Evolutionary conservation across 441 rosid genomes (phyloP), one percentile per base, ranked within the genome.

Genomic region (Jatropha podagrica): DNA sequence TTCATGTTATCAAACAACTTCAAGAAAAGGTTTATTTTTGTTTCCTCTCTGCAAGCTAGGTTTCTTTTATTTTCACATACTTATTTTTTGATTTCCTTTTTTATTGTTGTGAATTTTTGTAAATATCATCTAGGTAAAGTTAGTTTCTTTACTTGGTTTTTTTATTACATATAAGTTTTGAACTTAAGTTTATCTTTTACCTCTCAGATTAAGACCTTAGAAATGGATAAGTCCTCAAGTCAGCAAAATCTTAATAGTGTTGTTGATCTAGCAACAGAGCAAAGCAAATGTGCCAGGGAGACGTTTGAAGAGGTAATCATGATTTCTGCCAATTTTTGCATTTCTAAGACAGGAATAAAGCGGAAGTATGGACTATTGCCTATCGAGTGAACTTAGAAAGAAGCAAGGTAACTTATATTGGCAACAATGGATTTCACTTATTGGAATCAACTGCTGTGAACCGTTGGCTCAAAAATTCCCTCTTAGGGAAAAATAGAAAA

Each of bases 1-100:
- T 86, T 80, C 81, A 81, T 84, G 90, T 91, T 74, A 89, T 91
- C 84, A 90, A 89, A 84, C 94, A 89, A 84, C 98, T 95, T 65
- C 91, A 93, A 80, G 97, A 92, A 86, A 92, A 93, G 98, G 99
- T 93, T 69, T 66, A 32, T 78, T 73, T 83, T 73, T 41, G 69
- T 62, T 64, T 60, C 52, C 73, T 75, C 76, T 46, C 52, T 42
- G 27, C 48, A 12, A 58, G 12, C 17, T 26, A 20, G 63, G 55
- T 27, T 65, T 70, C 66, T 71, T 37, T 40, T 69, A 26, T 6
- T 15, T 41, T 32, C 23, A 56, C 20, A 23, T 56, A 51, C 37
- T 17, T 55, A 27, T 14, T 37, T 40, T 37, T 12, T 60, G 49
- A 17, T 14, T 63, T 72, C 14, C 15, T 65, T 56, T 62, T 48